These are phyloP conservation scores for Fusarium mundagurra DNA, from an alignment of 2,329 filamentous ascomycete species.

Conservation along the genomic window DNA sequence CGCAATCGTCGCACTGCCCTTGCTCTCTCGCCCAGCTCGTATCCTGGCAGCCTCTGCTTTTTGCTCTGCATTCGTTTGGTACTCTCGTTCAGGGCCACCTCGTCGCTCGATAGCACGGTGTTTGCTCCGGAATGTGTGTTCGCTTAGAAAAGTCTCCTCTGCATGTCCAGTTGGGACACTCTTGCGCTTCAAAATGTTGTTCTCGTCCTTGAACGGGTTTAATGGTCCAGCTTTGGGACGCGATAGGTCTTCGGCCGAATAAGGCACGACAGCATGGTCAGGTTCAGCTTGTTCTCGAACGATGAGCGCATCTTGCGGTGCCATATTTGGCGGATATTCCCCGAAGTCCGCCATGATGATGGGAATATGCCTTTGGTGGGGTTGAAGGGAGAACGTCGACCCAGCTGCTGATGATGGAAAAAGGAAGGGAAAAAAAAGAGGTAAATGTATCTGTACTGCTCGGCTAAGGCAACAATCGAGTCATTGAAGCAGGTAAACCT, in stretches of 20 bases:
- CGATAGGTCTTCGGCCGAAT: slow-evolving; percentile 77
- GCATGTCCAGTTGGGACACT: slow-evolving; percentile 87
- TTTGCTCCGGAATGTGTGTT: slow-evolving; percentile 87
- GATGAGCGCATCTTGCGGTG: slow-evolving; percentile 70
- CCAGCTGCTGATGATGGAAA: neutral
- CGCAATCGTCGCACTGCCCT: slow-evolving; percentile 83
- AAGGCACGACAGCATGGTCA: slow-evolving; percentile 69
- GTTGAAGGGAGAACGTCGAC: neutral
- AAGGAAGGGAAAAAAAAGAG: neutral
- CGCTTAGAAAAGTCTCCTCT: slow-evolving; percentile 88
- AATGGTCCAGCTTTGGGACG: slow-evolving; percentile 73
- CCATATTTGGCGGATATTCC: slow-evolving; percentile 73
- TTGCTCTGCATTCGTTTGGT: slow-evolving; percentile 62
- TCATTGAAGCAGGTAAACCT: neutral
- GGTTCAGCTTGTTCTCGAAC: slow-evolving; percentile 63
- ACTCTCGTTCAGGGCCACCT: slow-evolving; percentile 66
- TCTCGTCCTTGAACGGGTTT: slow-evolving; percentile 78
- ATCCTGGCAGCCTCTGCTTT: slow-evolving; percentile 78
- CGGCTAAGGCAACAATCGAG: neutral
- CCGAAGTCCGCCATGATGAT: slow-evolving; percentile 67
- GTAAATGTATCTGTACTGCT: neutral
- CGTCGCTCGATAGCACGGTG: slow-evolving; percentile 83
- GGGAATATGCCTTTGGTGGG: neutral
- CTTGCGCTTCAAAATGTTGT: slow-evolving; percentile 74
- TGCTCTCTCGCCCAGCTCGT: slow-evolving; percentile 81